Base-by-base conservation (phyloP, 1,284 basidiomycete species). In the Rhodotorula sp. region DNA sequence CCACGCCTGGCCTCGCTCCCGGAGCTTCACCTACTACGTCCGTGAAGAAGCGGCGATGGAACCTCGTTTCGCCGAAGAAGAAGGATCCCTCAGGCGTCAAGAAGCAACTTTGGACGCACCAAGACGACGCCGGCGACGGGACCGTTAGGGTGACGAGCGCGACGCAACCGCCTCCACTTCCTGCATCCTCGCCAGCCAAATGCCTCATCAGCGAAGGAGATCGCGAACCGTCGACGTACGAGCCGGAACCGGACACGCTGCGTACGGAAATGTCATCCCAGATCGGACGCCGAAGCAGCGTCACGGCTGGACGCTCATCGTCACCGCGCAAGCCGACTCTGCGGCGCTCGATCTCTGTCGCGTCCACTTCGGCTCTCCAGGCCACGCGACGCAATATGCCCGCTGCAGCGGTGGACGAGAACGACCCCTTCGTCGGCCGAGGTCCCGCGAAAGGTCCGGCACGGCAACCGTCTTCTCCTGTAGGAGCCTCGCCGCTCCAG, bases 41-140 rank as follows among this genome's bases (percentile, higher is more conserved):
- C n/a, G 24, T n/a, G 36, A 56, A 56, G 36, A 56, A 58, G 44
- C 44, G 46, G 59, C 46, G 51, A 4, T 68, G 67, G 67, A 68
- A 68, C 59, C 59, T 68, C 29, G 30, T 58, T 54, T 68, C 67
- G 22, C 67, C 67, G 7, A 64, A 34, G 24, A 57, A 63, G n/a
- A 20, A 0, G 1, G 22, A 20, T 5, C 10, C 5, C 13, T 24
- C 54, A 4, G 54, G 34, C 34, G 27, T 56, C 55, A 56, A 56
- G 36, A 32, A 32, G 36, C 55, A 44, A 22, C 36, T 56, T 1
- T 56, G 55, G 55, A 49, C 22, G 13, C 15, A 5, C 8, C 36
- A n/a, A 5, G 8, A 27, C n/a, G n/a, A 15, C n/a, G 5, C 13
- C 4, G 17, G 11, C 11, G 61, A 19, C 5, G 34, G 29, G 13